Base-by-base conservation (phyloP, 768 basidiomycete genomes). In the Clavulina sp. region DNA sequence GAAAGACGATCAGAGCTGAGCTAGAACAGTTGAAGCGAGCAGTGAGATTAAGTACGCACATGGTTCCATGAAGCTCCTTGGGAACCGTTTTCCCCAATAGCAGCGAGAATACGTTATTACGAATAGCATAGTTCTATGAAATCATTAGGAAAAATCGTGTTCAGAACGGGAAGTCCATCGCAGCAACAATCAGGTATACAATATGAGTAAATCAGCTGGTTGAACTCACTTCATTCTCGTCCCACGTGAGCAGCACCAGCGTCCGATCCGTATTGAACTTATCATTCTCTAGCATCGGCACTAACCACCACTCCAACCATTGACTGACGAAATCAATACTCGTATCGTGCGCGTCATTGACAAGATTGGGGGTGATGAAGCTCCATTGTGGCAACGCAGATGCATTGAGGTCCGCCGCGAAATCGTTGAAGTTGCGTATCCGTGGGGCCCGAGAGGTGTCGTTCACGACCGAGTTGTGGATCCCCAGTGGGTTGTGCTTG, bases 341-440 rank as follows among this genome's bases (percentile, higher is more conserved):
- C 3, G 78, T 79, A 60, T 81, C 77, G 54, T 78, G 79, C 1
- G 65, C 77, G 56, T 78, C 78, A 58, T 80, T 70, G 47, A 69
- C 67, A 56, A 76, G 65, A 60, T 81, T 80, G 9, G 79, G 79
- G 1, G 79, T 79, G 50, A 81, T 66, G 56, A 75, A 79, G 5
- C 67, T 56, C 75, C 77, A 80, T 51, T 79, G 77, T 7, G 77
- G 71, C 38, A 81, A 61, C 1, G 64, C 65, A 41, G 69, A 61
- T 5, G 69, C 69, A 24, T 68, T 68, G 16, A 78, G 62, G 56
- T 81, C 80, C 24, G 66, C 63, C 5, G 73, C 71, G 55, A 80
- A 77, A 60, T 79, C 69, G 52, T 78, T 79, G 60, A 78, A 80
- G 61, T 76, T 79, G 32, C 78, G 69, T 47, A 73, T 68, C n/a